Conservation (phyloP, 192 early-diverging fungal genomes). For the Mortierella alpina region DNA sequence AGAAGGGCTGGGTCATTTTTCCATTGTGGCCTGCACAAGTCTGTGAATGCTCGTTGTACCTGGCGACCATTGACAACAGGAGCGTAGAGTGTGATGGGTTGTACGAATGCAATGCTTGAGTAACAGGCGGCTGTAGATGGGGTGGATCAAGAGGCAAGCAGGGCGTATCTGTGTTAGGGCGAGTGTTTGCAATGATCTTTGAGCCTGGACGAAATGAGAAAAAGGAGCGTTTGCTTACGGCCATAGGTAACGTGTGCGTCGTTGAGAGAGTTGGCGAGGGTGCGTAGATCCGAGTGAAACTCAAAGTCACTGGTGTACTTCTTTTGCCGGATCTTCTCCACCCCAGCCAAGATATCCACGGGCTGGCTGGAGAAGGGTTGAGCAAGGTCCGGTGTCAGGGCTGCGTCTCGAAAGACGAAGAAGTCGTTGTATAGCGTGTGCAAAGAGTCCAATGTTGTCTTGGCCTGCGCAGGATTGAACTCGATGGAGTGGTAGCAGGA, state of each 20-base stretch:
- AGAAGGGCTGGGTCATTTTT: no score
- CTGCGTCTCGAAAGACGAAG: slow-evolving; percentile 20
- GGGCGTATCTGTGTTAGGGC: neutral
- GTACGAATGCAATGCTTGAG: neutral
- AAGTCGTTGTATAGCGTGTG: slow-evolving; percentile 16
- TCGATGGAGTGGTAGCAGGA: slow-evolving; percentile 22
- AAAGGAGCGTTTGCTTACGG: slow-evolving; percentile 6
- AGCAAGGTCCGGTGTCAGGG: slow-evolving; percentile 7
- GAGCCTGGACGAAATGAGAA: neutral
- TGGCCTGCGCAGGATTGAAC: neutral
- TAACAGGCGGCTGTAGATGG: slow-evolving; percentile 12
- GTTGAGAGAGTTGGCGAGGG: neutral
- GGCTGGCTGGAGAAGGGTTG: slow-evolving; percentile 8
- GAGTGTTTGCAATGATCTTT: neutral
- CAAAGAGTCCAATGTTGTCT: slow-evolving; percentile 14
- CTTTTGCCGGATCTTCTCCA: slow-evolving; percentile 14
- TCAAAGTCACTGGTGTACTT: slow-evolving; percentile 7
- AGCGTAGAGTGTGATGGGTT: slow-evolving; percentile 12
- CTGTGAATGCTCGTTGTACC: neutral
- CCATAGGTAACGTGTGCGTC: slow-evolving; percentile 26
- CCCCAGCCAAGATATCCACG: slow-evolving; percentile 5
- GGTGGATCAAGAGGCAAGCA: neutral
- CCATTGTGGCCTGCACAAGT: no score
- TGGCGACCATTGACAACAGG: slow-evolving; percentile 19
- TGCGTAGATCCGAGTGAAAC: slow-evolving; percentile 8